Evolutionary conservation across 768 basidiomycete genomes (phyloP).

Genomic region (Hypsizygus marmoreus): DNA sequence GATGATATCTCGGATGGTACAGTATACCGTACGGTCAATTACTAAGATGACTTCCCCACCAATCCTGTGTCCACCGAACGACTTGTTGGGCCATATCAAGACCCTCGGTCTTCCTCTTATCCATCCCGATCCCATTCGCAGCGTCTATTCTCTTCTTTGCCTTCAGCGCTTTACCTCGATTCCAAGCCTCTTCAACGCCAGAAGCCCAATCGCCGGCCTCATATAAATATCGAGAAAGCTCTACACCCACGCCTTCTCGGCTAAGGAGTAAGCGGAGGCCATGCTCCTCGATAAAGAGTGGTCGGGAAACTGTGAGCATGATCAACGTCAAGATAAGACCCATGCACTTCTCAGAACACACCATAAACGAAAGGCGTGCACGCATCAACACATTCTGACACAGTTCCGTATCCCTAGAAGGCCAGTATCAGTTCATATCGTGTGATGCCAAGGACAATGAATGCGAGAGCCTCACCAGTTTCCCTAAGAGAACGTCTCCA

Average conservation of each 20-base stretch:
- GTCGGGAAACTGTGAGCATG: slow-evolving; percentile 59
- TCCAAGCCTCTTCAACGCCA: slow-evolving; percentile 60
- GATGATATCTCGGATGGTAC: too few species aligned
- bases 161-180: slow-evolving; percentile 48
- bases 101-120: slow-evolving; percentile 43
- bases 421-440: neutral
- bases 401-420: slow-evolving; percentile 75
- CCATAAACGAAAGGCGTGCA: slow-evolving; percentile 80
- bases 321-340: slow-evolving; percentile 3
- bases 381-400: slow-evolving; percentile 76
- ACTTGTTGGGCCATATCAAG: slow-evolving; percentile 47
- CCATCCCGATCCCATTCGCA: slow-evolving; percentile 35
- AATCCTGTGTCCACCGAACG: slow-evolving; percentile 50
- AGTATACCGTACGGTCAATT: slow-evolving; percentile 4
- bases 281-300: slow-evolving; percentile 80
- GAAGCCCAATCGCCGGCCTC: slow-evolving; percentile 75
- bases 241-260: slow-evolving; percentile 66
- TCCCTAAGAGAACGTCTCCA: slow-evolving; percentile 76
- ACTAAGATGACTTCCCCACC: slow-evolving; percentile 21
- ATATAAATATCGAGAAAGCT: slow-evolving; percentile 63
- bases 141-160: slow-evolving; percentile 46
- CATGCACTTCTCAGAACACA: slow-evolving; percentile 29
- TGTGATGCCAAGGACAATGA: too few species aligned
- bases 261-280: slow-evolving; percentile 68
- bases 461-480: slow-evolving; percentile 58